Evolutionary conservation across 2,329 filamentous ascomycete species (phyloP), one percentile per base, ranked within the genome.

Genomic region (Calonectria hawksworthii): DNA sequence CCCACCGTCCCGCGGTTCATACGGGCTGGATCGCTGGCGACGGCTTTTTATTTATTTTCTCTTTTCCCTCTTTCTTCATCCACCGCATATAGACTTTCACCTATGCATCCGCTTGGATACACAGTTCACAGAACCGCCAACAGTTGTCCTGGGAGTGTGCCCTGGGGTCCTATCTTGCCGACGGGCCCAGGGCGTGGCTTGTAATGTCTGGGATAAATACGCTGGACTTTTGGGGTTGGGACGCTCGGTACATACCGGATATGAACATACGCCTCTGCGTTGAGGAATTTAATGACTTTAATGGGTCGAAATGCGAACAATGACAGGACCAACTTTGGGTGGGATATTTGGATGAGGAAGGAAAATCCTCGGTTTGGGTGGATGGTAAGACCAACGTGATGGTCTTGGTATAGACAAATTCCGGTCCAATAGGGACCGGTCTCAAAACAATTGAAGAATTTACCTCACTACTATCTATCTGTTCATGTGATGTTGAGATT

Each of bases 1-100:
- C 79, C 79, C 79, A 75, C 74, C 70, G 67, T 78, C 77, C 78
- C 77, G 79, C 76, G 79, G 80, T 80, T 70, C 73, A 68, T 73
- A 72, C 74, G 80, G 75, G 79, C 76, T 75, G 77, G 75, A 73
- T 70, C 71, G 71, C 78, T 70, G 66, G 54, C 68, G 65, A 74
- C 68, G 54, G 66, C 72, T 63, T 74, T 59, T 32, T 30, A 63
- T 50, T 8, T 23, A 52, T 51, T 52, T 50, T 67, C 50, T 63
- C 51, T 54, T 41, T 38, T 67, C 63, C 26, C 34, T 47, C n/a
- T 30, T 50, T 61, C 21, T 65, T 59, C 47, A 47, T 23, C 47
- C 18, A 44, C 36, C 64, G 26, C 66, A 65, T 54, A 63, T 73
- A 68, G 52, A 68, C 54, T 61, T 68, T 61, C 59, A 54, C 56